These are phyloP conservation scores for Diaporthe citri DNA, from an alignment of 2,329 filamentous ascomycete species.

Conservation along the genomic window DNA sequence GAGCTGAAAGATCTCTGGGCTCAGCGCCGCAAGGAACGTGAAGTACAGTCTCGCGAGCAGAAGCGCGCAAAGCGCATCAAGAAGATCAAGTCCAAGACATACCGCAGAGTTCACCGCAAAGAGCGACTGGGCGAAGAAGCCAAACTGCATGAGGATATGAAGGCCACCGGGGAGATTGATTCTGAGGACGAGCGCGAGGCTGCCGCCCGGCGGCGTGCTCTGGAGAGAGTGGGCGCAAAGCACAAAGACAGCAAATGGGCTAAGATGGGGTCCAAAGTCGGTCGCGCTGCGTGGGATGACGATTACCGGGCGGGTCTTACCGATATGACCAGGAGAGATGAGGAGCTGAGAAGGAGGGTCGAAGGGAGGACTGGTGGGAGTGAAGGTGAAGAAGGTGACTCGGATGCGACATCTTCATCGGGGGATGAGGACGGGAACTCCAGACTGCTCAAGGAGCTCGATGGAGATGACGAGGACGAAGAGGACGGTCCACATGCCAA, in stretches of 20 bases:
- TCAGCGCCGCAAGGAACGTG: constrained; percentile 83
- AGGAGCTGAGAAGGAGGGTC: constrained; percentile 84
- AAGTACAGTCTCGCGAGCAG: constrained; percentile 89
- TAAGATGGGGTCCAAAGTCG: constrained; percentile 83
- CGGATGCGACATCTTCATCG: constrained; percentile 68
- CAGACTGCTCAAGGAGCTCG: constrained; percentile 63
- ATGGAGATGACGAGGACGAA: constrained; percentile 58
- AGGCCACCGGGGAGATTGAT: constrained; percentile 68
- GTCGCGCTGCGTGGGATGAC: constrained; percentile 88
- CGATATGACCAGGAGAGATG: constrained; percentile 85
- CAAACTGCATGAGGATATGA: constrained; percentile 64
- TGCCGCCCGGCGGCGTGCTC: constrained; percentile 79
- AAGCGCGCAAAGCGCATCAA: constrained; percentile 92
- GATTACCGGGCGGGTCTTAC: constrained; percentile 82
- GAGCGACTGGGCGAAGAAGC: constrained; percentile 69
- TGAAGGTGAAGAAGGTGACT: constrained; percentile 54
- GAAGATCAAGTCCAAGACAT: constrained; percentile 98
- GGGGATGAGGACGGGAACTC: constrained; percentile 68
- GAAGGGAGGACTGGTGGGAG: constrained; percentile 70
- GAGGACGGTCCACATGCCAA: constrained; percentile 71
- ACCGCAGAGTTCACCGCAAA: constrained; percentile 90
- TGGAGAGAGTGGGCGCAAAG: constrained; percentile 86
- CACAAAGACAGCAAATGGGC: constrained; percentile 94
- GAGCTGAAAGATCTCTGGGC: constrained; percentile 80
- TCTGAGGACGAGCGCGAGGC: constrained; percentile 76